Evolutionary conservation across 768 basidiomycete species (phyloP).

Genomic region (Trametes cinnabarina): DNA sequence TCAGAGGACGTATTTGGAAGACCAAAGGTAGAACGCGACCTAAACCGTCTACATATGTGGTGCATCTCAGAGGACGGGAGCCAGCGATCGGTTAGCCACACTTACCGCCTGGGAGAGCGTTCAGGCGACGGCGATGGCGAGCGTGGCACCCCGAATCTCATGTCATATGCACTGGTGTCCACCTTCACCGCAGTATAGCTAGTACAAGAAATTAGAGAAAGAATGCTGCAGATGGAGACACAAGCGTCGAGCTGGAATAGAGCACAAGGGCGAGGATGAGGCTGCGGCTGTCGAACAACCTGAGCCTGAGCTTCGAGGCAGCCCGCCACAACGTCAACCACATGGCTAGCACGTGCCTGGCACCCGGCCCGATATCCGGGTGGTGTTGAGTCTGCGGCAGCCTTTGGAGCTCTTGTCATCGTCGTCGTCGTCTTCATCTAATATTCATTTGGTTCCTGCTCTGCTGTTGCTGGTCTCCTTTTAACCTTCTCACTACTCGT

Average conservation of each 20-base stretch:
- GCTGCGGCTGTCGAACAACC: not conserved
- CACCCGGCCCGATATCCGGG: no score
- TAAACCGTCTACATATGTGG: slow-evolving; percentile 14
- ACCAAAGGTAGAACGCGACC: slow-evolving; percentile 54
- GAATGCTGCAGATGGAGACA: no score
- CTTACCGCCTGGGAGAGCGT: slow-evolving; percentile 33
- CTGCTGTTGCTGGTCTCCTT: not conserved
- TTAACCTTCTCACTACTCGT: not conserved
- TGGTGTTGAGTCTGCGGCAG: no score
- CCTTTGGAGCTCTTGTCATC: not conserved
- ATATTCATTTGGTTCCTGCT: not conserved
- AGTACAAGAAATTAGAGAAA: no score
- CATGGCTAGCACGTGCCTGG: not conserved
- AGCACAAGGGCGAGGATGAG: no score
- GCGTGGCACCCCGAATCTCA: slow-evolving; percentile 57
- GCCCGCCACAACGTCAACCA: slow-evolving; percentile 4
- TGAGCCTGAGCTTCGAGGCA: no score
- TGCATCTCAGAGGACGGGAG: slow-evolving; percentile 7
- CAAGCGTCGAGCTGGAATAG: no score
- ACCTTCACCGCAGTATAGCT: no score
- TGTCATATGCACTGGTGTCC: no score
- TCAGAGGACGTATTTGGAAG: slow-evolving; percentile 49
- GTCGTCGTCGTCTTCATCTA: not conserved
- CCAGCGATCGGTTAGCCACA: not conserved
- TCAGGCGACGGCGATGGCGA: slow-evolving; percentile 50